These are phyloP conservation scores for Musa beccarii DNA, from an alignment of 176 grass and related monocot genomes.

Conservation along the genomic window DNA sequence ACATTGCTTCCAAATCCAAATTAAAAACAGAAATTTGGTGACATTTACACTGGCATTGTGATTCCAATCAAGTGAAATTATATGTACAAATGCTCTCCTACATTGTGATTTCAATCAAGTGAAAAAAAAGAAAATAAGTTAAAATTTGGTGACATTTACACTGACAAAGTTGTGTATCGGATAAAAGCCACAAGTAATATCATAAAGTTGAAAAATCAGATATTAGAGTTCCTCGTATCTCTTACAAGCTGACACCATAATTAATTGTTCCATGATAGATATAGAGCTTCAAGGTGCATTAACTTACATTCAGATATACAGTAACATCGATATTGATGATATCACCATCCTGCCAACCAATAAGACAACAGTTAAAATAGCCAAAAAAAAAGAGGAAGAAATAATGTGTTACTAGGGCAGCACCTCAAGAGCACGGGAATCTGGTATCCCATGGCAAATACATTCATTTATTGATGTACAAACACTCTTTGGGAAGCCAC, in stretches of 20 bases:
- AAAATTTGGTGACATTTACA: neutral
- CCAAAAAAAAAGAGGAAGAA: neutral
- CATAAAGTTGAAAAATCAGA: neutral
- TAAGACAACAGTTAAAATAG: neutral
- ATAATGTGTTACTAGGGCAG: slow-evolving; percentile 9
- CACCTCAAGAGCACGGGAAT: slow-evolving; percentile 87
- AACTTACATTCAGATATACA: slow-evolving; percentile 88
- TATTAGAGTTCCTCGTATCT: neutral
- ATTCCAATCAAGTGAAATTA: neutral
- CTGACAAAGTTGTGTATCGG: neutral
- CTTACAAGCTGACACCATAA: neutral
- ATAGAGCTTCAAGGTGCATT: neutral
- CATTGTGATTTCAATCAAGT: neutral
- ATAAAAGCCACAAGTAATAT: neutral
- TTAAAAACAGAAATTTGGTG: neutral
- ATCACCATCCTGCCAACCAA: slow-evolving; percentile 66
- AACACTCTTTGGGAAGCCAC: slow-evolving; percentile 85
- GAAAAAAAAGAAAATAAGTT: neutral
- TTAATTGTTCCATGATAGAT: neutral
- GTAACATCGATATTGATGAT: slow-evolving; percentile 99
- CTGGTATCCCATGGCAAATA: slow-evolving; percentile 96
- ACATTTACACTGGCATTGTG: too few relatives aligned
- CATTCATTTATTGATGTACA: slow-evolving; percentile 97
- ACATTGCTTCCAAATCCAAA: neutral
- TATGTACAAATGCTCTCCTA: neutral